These are phyloP conservation scores for Neopestalotiopsis rosae DNA, from an alignment of 2,329 filamentous ascomycete species.

Conservation along the genomic window DNA sequence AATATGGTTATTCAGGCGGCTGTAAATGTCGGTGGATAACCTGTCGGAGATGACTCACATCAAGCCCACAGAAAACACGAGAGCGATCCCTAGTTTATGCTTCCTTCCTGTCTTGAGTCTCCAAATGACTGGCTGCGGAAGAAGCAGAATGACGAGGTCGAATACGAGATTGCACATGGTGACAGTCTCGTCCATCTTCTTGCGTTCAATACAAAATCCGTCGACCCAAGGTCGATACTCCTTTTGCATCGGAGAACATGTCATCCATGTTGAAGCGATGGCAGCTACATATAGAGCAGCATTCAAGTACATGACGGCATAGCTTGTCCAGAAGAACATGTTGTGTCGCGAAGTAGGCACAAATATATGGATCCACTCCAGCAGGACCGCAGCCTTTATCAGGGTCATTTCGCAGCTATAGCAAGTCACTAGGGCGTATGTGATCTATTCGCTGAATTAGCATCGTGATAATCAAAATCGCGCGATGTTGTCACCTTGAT, in stretches of 20 bases:
- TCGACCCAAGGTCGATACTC: not conserved
- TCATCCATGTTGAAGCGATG: constrained; percentile 22
- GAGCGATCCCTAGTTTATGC: constrained; percentile 29
- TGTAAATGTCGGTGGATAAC: not conserved
- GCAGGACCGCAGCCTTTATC: constrained; percentile 46
- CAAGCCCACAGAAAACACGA: constrained; percentile 30
- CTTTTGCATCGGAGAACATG: constrained; percentile 2
- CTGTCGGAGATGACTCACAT: not conserved
- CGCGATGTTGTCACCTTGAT: not conserved
- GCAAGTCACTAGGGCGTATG: constrained; percentile 7
- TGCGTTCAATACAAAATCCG: constrained; percentile 23
- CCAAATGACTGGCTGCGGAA: constrained; percentile 36
- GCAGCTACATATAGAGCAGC: constrained; percentile 19
- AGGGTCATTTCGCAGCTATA: constrained; percentile 22
- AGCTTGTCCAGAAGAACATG: constrained; percentile 26
- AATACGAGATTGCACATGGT: constrained; percentile 25
- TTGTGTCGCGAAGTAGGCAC: constrained; percentile 27
- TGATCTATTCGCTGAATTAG: not conserved
- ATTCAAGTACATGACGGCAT: constrained; percentile 24
- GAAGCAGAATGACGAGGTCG: constrained; percentile 32
- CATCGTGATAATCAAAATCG: not conserved
- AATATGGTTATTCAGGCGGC: not conserved
- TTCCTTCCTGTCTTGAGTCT: constrained; percentile 31
- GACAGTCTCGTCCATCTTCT: constrained; percentile 27
- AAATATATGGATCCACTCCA: constrained; percentile 42